Base-by-base conservation (phyloP, 2,329 filamentous ascomycete genomes). In the Fusarium mangiferae region DNA sequence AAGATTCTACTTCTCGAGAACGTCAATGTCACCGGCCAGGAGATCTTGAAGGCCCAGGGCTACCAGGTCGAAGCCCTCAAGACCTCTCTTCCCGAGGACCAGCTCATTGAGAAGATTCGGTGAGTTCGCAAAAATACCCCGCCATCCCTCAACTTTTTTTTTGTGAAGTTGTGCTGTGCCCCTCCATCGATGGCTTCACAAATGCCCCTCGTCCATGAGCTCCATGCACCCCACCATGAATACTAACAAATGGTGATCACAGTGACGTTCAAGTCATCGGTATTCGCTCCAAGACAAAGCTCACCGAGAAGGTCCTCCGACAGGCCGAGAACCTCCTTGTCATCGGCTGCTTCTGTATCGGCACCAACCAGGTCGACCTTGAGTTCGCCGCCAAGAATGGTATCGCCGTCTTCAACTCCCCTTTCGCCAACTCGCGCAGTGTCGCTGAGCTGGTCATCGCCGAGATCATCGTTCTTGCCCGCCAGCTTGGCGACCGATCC, bases 321-420 rank as follows among this genome's bases (percentile, higher is more conserved):
- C 92, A 97, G 82, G 96, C 96, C 62, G 97, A 95, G 86, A 97
- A 98, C 82, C 89, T 99, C 61, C 93, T 98, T 67, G 96, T 98
- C 71, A 91, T 98, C 78, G 96, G 96, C 70, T 99, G 96, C 86
- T 99, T 99, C 89, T 99, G 96, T 83, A 99, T 99, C 79, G 96
- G 96, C 75, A 99, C 96, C 65, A 98, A 97, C 85, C 95, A 97
- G 83, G 95, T 98, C 75, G 92, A 97, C 81, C 90, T 97, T 68
- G 89, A 94, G 70, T 96, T 91, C 80, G 94, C 95, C 36, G 94
- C 94, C 54, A 88, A 89, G 76, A 90, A 93, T 80, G 95, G 96
- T 75, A 98, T 98, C 81, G 95, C 95, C 41, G 96, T 99, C 74
- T 99, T 99, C 90, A 99, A 99, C 86, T 98, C 96, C 51, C 96